A percentile compares a stretch with the other conserved stretches of the same genome.
phyloP scores from a whole-genome alignment of 2,329 filamentous ascomycete genomes.

The Paraphoma chrysanthemicola region DNA sequence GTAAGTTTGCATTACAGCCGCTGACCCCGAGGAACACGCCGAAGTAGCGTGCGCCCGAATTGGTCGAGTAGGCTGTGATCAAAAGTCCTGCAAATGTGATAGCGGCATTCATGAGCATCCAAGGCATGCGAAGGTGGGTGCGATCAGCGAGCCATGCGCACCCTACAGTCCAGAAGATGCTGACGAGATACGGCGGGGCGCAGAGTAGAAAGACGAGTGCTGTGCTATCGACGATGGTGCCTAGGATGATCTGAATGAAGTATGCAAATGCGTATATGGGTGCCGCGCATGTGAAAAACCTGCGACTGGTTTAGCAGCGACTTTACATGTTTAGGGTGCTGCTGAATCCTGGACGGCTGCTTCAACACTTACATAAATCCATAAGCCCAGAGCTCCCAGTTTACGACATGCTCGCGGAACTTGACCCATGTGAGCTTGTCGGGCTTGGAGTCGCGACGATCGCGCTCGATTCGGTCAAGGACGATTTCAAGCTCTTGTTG shows the following conservation, averaged over 20 bases:
- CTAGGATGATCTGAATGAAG: slow-evolving; percentile 31
- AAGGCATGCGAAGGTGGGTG: slow-evolving; percentile 36
- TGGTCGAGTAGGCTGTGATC: slow-evolving; percentile 22
- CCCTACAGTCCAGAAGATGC: slow-evolving; percentile 40
- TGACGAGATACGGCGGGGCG: slow-evolving; percentile 46
- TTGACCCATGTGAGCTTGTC: slow-evolving; percentile 27
- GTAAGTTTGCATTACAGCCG: slow-evolving; percentile 39
- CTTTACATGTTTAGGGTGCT: no score
- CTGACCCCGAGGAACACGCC: slow-evolving; percentile 42
- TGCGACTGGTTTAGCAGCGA: not conserved
- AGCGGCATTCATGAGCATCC: slow-evolving; percentile 27
- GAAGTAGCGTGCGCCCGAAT: slow-evolving; percentile 40
- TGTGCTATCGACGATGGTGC: slow-evolving; percentile 30
- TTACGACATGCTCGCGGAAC: slow-evolving; percentile 13
- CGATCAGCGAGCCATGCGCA: slow-evolving; percentile 45
- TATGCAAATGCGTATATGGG: slow-evolving; percentile 32
- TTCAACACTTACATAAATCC: slow-evolving; percentile 19
- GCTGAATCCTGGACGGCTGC: no score
- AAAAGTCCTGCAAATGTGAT: slow-evolving; percentile 24
- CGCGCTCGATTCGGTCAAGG: slow-evolving; percentile 30
- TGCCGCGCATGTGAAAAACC: slow-evolving; percentile 22
- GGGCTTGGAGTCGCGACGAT: slow-evolving; percentile 24
- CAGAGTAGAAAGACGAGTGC: slow-evolving; percentile 44
- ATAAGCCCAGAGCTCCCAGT: slow-evolving; percentile 31
- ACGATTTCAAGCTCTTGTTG: slow-evolving; percentile 34